phyloP scores from a whole-genome alignment of 1,139 yeast species.

The Yamadazyma dushanensis region DNA sequence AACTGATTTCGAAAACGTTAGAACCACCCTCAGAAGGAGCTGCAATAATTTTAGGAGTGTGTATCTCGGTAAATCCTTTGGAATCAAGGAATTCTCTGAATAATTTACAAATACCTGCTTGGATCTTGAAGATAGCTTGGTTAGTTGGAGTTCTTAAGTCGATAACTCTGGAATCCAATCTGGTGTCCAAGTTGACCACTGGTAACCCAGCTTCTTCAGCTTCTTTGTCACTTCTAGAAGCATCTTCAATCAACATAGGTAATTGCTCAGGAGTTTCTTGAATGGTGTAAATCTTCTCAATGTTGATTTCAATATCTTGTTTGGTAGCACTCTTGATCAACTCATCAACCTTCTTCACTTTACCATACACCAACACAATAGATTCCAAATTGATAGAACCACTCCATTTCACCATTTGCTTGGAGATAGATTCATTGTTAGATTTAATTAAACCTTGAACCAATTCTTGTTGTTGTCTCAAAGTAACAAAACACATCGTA shows the following conservation, averaged over 20 bases:
- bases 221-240: conserved; percentile 90
- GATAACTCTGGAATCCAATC: conserved; percentile 92
- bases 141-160: conserved; percentile 96
- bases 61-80: conserved; percentile 81
- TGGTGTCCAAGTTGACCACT: conserved; percentile 91
- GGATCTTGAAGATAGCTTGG: conserved; percentile 95
- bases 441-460: conserved; percentile 84
- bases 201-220: conserved; percentile 93
- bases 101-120: conserved; percentile 82
- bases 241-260: conserved; percentile 95
- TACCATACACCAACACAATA: conserved; percentile 88
- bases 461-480: conserved; percentile 84
- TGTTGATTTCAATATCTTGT: conserved; percentile 83
- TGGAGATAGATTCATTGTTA: conserved; percentile 62
- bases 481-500: conserved; percentile 84
- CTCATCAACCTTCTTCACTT: conserved; percentile 80
- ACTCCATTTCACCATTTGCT: conserved; percentile 97
- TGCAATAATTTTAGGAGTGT: conserved; percentile 92
- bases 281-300: conserved; percentile 71
- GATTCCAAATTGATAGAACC: conserved; percentile 84
- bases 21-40: conserved; percentile 98
- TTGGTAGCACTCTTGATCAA: conserved; percentile 87
- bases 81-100: conserved; percentile 82
- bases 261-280: conserved; percentile 89
- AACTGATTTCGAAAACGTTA: conserved; percentile 88